These are phyloP conservation scores for Colletotrichum chrysophilum DNA, from an alignment of 2,329 filamentous ascomycete genomes.

Conservation along the genomic window DNA sequence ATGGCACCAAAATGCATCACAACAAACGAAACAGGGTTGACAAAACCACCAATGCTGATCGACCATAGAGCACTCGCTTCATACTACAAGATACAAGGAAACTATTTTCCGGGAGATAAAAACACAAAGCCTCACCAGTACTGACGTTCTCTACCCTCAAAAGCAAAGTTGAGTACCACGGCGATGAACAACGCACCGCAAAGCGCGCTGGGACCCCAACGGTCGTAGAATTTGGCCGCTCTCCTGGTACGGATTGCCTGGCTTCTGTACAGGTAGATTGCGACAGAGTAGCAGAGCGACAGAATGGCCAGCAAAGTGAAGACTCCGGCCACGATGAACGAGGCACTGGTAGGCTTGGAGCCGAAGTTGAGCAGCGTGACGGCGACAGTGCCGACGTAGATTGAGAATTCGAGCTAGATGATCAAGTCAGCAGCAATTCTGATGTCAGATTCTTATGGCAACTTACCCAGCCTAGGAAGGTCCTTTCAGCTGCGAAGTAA, in stretches of 20 bases:
- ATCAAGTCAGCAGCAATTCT: slow-evolving; percentile 24
- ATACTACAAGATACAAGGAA: neutral
- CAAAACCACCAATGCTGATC: neutral
- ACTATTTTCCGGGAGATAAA: neutral
- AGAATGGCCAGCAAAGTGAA: slow-evolving; percentile 84
- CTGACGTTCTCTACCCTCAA: slow-evolving; percentile 69
- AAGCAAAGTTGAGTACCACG: slow-evolving; percentile 79
- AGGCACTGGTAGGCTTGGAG: slow-evolving; percentile 56
- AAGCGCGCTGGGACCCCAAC: slow-evolving; percentile 80
- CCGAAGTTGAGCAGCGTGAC: slow-evolving; percentile 86
- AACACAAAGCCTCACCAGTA: slow-evolving; percentile 48
- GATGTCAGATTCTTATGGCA: neutral
- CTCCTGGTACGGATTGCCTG: slow-evolving; percentile 81
- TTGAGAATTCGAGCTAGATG: slow-evolving; percentile 85
- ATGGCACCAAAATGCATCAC: neutral
- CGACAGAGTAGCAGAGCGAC: slow-evolving; percentile 82
- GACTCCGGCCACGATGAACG: slow-evolving; percentile 72
- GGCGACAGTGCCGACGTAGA: slow-evolving; percentile 89
- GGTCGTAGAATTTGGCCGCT: slow-evolving; percentile 92
- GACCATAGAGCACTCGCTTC: neutral
- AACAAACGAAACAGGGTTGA: neutral
- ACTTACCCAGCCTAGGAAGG: slow-evolving; percentile 90
- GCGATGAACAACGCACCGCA: slow-evolving; percentile 77
- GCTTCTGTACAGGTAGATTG: slow-evolving; percentile 87
- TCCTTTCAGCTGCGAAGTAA: slow-evolving; percentile 94